Evolutionary conservation across 2,329 filamentous ascomycete genomes (phyloP).

Genomic region (Trichoderma cornu-damae): DNA sequence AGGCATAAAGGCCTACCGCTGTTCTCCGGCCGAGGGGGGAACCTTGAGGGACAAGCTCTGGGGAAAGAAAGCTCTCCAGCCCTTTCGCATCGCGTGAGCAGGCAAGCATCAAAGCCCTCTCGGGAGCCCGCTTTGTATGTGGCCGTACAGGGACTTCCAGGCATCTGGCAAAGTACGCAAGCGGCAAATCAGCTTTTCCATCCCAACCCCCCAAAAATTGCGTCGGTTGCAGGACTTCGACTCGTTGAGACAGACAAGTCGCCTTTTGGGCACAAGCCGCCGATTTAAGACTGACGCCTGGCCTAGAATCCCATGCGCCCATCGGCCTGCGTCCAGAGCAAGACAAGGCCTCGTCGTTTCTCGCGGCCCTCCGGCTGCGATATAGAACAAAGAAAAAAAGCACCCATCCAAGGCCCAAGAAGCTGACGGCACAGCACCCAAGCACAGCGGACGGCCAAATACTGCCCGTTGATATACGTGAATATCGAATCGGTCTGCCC

Average conservation of each 20-base stretch:
- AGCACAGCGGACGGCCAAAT: background rate
- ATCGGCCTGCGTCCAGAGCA: background rate
- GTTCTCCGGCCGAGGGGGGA: background rate
- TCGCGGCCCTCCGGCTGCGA: background rate
- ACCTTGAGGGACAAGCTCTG: background rate
- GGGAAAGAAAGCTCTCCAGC: background rate
- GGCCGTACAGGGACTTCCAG: background rate
- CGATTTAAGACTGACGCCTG: background rate
- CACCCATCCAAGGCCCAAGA: background rate
- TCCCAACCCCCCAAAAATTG: background rate
- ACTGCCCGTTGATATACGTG: too few relatives aligned
- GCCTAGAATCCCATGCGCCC: background rate
- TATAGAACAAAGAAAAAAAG: too few relatives aligned
- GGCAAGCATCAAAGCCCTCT: background rate
- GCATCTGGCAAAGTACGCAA: slow-evolving; percentile 1
- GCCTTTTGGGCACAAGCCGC: background rate
- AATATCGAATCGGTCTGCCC: background rate
- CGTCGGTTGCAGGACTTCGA: background rate
- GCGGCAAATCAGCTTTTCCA: background rate
- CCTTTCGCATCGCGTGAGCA: background rate
- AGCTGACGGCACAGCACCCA: background rate
- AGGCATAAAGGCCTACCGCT: background rate
- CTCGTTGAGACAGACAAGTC: background rate
- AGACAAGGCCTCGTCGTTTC: background rate
- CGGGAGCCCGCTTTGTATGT: background rate